Base-by-base conservation (phyloP, 371 early-diverging fungal genomes). In the Syncephalastrum monosporum region DNA sequence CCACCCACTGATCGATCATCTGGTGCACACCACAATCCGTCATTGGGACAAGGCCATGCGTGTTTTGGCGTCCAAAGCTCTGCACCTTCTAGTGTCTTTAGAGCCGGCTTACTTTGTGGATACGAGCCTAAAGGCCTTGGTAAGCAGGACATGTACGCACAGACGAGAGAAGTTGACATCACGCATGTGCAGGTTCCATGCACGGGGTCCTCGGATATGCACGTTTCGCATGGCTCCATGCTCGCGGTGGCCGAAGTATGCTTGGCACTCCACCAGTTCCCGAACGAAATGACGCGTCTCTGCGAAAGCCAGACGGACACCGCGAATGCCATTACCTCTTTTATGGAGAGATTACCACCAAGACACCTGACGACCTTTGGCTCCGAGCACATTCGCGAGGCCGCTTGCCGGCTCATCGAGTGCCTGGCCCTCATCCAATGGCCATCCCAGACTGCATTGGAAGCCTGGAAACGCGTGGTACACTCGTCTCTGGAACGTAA, bases 1-100 rank as follows among this genome's bases (percentile, higher is more conserved):
- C 4, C 67, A 78, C 48, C 82, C 78, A 42, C 68, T 95, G 51
- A 77, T 93, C n/a, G 68, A 82, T n/a, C 91, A 93, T 57, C 68
- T 93, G 14, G 65, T 85, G 4, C 65, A 67, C 0, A 61, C 73
- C 7, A 88, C 86, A 13, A 68, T 87, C 5, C 63, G 72, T 23
- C 96, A 97, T 63, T 97, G 98, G 98, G 98, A 97, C 63, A 75
- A 82, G 51, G 57, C 72, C 14, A 87, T 95, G 58, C 86, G 98
- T 3, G 77, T 82, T 1, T 71, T 95, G 17, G 91, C 89, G 0
- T 86, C 92, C 1, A 82, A 86, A 45, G 72, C 93, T 1, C 65
- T 95, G 57, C 74, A 80, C 16, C 75, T 67, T 13, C 69, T 95
- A 7, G 84, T 82, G 14, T 61, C 81, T 1, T 68, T 88, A 4